Conservation (phyloP, 2,329 filamentous ascomycete genomes). For the Beauveria varroae region DNA sequence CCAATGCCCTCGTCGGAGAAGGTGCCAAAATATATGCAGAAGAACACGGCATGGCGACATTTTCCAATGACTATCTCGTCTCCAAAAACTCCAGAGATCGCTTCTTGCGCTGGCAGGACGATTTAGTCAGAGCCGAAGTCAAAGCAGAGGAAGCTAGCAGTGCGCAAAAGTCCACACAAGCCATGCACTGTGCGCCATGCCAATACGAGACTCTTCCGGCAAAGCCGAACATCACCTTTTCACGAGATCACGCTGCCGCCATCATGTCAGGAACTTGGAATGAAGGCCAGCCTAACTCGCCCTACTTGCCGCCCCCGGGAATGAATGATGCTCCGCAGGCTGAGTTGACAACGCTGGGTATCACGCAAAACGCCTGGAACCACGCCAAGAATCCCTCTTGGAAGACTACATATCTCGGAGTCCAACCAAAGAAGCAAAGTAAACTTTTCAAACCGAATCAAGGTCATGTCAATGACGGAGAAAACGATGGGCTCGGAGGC, state of each 20-base stretch:
- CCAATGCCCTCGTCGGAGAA: constrained; percentile 80
- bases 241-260: constrained; percentile 45
- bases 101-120: constrained; percentile 70
- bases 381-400: constrained; percentile 6
- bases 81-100: constrained; percentile 72
- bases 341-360: constrained; percentile 1
- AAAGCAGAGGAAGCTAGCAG: constrained; percentile 25
- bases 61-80: constrained; percentile 71
- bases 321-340: constrained; percentile 4
- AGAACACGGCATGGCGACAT: constrained; percentile 64
- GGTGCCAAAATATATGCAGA: constrained; percentile 83
- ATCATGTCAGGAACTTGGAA: constrained; percentile 54
- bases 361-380: constrained; percentile 2
- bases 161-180: constrained; percentile 13
- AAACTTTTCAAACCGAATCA: background rate
- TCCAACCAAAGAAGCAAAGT: background rate
- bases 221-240: constrained; percentile 19
- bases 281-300: constrained; percentile 55
- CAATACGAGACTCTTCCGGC: constrained; percentile 27
- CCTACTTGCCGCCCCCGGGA: constrained; percentile 20
- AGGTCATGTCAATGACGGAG: background rate
- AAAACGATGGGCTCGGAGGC: background rate
- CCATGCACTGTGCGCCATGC: constrained; percentile 19
- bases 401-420: background rate
- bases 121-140: constrained; percentile 56